Evolutionary conservation across 2,329 filamentous ascomycete genomes (phyloP).

Genomic region (Diaporthe amygdali): DNA sequence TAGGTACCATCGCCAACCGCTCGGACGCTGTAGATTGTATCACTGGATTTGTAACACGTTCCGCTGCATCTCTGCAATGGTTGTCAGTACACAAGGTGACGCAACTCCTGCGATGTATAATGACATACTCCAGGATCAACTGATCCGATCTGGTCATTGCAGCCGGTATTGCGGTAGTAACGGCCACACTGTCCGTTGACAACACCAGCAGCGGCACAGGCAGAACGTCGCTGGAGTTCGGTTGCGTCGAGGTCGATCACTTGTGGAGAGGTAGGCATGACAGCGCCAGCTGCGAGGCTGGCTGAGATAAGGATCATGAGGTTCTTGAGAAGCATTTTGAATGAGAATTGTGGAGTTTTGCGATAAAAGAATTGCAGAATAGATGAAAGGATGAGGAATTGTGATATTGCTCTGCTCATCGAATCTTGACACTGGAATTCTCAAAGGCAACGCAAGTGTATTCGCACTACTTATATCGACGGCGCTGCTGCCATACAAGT

Average conservation of each 20-base stretch:
- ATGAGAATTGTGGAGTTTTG: too few species aligned
- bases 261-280: background rate
- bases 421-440: too few species aligned
- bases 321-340: background rate
- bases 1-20: background rate
- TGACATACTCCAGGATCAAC: background rate
- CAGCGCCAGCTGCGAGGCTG: background rate
- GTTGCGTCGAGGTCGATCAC: background rate
- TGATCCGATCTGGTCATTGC: background rate
- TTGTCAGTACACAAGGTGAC: background rate
- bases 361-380: too few species aligned
- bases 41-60: background rate
- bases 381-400: too few species aligned
- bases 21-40: background rate
- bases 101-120: too few species aligned
- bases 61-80: background rate
- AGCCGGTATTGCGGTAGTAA: slow-evolving; percentile 17
- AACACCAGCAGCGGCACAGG: slow-evolving; percentile 16
- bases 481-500: too few species aligned
- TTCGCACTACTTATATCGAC: too few species aligned
- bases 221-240: background rate
- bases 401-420: too few species aligned
- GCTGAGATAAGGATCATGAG: background rate
- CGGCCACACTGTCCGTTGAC: slow-evolving; percentile 24
- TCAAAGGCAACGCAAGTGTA: too few species aligned